Evolutionary conservation across 2,329 filamentous ascomycete species (phyloP).

Genomic region (Orbilia brochopaga): DNA sequence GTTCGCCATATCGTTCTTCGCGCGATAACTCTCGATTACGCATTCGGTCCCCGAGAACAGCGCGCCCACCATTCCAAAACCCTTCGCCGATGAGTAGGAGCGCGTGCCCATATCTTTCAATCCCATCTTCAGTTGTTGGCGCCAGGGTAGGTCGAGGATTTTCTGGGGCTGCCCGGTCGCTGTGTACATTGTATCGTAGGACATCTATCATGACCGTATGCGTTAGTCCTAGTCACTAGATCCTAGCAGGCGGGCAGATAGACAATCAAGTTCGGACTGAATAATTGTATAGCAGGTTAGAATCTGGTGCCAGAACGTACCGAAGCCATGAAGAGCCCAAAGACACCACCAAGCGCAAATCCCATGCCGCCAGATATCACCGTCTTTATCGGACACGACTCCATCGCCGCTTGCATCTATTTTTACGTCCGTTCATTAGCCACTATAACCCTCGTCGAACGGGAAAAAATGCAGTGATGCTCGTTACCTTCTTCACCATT

Average conservation of each 20-base stretch:
- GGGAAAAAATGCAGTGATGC: constrained; percentile 51
- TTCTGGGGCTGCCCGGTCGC: constrained; percentile 62
- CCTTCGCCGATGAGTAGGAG: constrained; percentile 83
- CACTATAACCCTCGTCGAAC: constrained; percentile 34
- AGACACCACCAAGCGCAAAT: constrained; percentile 89
- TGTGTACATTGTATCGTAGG: constrained; percentile 76
- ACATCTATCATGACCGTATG: constrained; percentile 71
- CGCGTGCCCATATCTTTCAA: constrained; percentile 94
- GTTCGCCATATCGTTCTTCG: constrained; percentile 92
- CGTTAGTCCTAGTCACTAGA: constrained; percentile 1
- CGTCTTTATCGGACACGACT: constrained; percentile 88
- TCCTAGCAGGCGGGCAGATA: constrained; percentile 4
- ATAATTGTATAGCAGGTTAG: constrained; percentile 7
- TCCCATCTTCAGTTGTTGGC: constrained; percentile 80
- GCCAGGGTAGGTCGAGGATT: constrained; percentile 72
- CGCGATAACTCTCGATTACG: constrained; percentile 87
- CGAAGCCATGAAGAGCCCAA: constrained; percentile 97
- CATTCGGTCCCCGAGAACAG: constrained; percentile 94
- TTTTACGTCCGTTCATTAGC: neutral
- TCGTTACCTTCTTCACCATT: constrained; percentile 53
- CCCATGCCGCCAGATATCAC: constrained; percentile 90
- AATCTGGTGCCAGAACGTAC: constrained; percentile 61
- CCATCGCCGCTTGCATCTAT: constrained; percentile 83
- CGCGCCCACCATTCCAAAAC: constrained; percentile 91
- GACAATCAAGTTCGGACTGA: neutral